These are phyloP conservation scores for Penicillium salamii DNA, from an alignment of 495 filamentous ascomycete species.

Conservation along the genomic window DNA sequence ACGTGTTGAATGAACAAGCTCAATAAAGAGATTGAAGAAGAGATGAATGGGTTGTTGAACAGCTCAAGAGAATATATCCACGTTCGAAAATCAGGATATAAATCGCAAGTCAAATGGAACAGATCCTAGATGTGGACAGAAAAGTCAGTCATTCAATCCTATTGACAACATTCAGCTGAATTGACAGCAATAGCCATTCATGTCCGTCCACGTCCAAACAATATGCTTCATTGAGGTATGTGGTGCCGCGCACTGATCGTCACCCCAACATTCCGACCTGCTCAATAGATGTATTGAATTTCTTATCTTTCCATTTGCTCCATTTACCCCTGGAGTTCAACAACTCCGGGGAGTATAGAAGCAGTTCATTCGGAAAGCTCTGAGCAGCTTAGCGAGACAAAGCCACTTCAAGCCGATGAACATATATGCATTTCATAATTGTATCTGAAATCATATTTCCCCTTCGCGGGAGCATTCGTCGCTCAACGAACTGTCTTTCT, in stretches of 20 bases:
- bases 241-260: slow-evolving; percentile 24
- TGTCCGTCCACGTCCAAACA: no score
- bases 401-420: neutral
- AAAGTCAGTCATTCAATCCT: neutral
- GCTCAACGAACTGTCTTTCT: neutral
- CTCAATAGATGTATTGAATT: slow-evolving; percentile 12
- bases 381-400: neutral
- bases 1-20: slow-evolving; percentile 25
- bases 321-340: slow-evolving; percentile 15
- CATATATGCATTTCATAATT: slow-evolving; percentile 16
- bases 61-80: slow-evolving; percentile 23
- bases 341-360: slow-evolving; percentile 1
- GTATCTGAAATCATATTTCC: slow-evolving; percentile 12
- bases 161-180: neutral
- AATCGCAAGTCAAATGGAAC: slow-evolving; percentile 11
- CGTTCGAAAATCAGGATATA: slow-evolving; percentile 4
- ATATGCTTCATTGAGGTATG: slow-evolving; percentile 16
- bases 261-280: slow-evolving; percentile 13
- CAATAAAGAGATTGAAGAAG: slow-evolving; percentile 16
- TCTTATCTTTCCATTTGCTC: no score
- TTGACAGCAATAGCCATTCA: neutral
- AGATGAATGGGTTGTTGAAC: slow-evolving; percentile 10
- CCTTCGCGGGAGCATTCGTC: slow-evolving; percentile 1
- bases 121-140: slow-evolving; percentile 7
- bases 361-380: slow-evolving; percentile 14